Percentiles rank a stretch among this genome's conserved stretches.
Evolutionary conservation across 1,284 basidiomycete species (phyloP).

Genomic region (Sporisorium exsertum): DNA sequence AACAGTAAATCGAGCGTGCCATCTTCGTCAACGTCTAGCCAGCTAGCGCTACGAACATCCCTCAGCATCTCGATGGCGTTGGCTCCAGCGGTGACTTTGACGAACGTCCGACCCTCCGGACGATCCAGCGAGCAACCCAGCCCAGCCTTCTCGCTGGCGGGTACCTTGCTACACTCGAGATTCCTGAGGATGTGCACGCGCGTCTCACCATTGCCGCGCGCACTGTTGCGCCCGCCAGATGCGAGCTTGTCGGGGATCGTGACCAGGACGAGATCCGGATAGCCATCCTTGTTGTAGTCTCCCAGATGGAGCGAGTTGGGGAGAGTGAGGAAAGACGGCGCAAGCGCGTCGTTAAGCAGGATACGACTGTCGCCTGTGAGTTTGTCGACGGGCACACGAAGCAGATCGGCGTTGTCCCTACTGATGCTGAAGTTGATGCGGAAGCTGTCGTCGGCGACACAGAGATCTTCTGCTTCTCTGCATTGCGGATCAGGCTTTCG

Average conservation of each 20-base stretch:
- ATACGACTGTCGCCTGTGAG: slow-evolving; percentile 74
- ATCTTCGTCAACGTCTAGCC: slow-evolving; percentile 95
- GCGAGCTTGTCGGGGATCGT: slow-evolving; percentile 72
- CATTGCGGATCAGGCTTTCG: slow-evolving; percentile 20
- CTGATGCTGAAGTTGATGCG: slow-evolving; percentile 78
- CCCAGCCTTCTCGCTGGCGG: slow-evolving; percentile 20
- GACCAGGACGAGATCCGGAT: slow-evolving; percentile 83
- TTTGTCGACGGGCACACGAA: slow-evolving; percentile 77
- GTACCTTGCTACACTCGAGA: slow-evolving; percentile 76
- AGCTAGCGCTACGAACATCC: slow-evolving; percentile 84
- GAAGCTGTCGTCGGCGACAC: slow-evolving; percentile 83
- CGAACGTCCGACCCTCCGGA: slow-evolving; percentile 43
- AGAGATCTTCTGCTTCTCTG: slow-evolving; percentile 81
- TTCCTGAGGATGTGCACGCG: slow-evolving; percentile 80
- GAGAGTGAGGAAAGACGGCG: slow-evolving; percentile 71
- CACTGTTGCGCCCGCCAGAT: slow-evolving; percentile 58
- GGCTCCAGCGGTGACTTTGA: slow-evolving; percentile 74
- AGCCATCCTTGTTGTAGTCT: slow-evolving; percentile 93
- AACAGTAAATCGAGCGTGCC: slow-evolving; percentile 92
- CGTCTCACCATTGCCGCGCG: slow-evolving; percentile 67
- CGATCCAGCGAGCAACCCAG: slow-evolving; percentile 37
- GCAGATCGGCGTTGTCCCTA: slow-evolving; percentile 75
- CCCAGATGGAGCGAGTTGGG: slow-evolving; percentile 85
- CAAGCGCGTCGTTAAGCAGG: slow-evolving; percentile 75
- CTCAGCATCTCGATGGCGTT: slow-evolving; percentile 77